Evolutionary conservation across 2,329 filamentous ascomycete genomes (phyloP).

Genomic region (Hymenoscyphus linearis): DNA sequence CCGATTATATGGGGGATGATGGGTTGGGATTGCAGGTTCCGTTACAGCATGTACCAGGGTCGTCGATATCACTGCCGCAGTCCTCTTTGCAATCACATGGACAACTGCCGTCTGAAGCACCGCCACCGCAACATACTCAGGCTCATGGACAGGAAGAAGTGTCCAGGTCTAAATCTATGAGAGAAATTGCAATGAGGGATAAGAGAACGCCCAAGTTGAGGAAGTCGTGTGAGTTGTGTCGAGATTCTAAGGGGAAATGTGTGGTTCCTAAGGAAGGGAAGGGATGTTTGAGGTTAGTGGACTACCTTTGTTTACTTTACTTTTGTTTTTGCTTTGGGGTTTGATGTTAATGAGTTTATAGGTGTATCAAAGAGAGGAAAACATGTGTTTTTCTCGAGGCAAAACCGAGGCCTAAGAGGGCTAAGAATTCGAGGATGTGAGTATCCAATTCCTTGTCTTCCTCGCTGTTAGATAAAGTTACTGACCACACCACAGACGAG

Average conservation of each 20-base stretch:
- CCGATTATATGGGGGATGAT: background rate
- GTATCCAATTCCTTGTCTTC: conserved; percentile 11
- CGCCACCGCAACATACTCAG: background rate
- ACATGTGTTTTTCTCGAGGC: conserved; percentile 43
- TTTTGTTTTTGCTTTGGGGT: conserved; percentile 39
- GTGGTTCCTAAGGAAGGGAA: conserved; percentile 42
- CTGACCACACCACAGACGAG: conserved; percentile 20
- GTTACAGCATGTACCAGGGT: background rate
- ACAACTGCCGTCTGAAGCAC: background rate
- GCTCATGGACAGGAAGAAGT: background rate
- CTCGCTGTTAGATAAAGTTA: background rate
- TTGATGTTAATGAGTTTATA: conserved; percentile 15
- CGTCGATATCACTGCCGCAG: background rate
- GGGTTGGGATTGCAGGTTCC: background rate
- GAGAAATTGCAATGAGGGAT: background rate
- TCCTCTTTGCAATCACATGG: background rate
- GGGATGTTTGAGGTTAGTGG: conserved; percentile 48
- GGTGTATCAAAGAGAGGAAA: conserved; percentile 16
- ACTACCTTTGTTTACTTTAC: too few relatives aligned
- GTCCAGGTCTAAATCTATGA: background rate
- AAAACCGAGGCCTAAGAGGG: conserved; percentile 43
- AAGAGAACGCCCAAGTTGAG: conserved; percentile 10
- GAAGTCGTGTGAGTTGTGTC: conserved; percentile 47
- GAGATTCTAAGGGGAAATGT: conserved; percentile 49
- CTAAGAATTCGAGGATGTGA: conserved; percentile 41